Evolutionary conservation across 257 asterid species (phyloP), one percentile per base, ranked within the genome.

Genomic region (Capsicum rhomboideum): DNA sequence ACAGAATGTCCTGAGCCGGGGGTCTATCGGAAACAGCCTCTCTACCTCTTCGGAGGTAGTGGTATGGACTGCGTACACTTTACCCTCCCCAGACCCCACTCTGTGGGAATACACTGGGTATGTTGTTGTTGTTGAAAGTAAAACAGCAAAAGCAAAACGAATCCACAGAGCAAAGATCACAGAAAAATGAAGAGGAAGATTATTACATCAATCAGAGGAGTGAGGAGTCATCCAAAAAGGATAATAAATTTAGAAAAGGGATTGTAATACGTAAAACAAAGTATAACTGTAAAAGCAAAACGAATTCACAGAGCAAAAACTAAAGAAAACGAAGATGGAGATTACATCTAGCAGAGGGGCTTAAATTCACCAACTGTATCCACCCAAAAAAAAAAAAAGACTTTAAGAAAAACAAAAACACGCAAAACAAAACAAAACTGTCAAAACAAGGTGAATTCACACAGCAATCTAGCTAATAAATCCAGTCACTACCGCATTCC

Each of bases 301-400:
- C 85, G 64, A 79, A 87, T 77, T 72, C 26, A 40, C 74, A 68
- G 74, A 85, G 82, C 23, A n/a, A n/a, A n/a, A 26, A 28, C 37
- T 7, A 67, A 23, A 26, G 54, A 12, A 66, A 49, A 56, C 11
- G 42, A 17, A 50, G 10, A 34, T 21, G 80, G 21, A 52, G 42
- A 63, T 63, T 14, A 63, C 71, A 63, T 63, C 71, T 28, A 28
- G 10, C 71, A 63, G 42, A 28, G 42, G 10, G n/a, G 34, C 42
- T 63, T 28, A 26, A 61, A 63, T 13, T 6, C 71, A 63, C 2
- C 71, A 63, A 63, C 71, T 13, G 13, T 28, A 63, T 67, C 75
- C 49, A 63, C 71, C n/a, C 6, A 7, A 44, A 44, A 61, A 26
- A 26, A 59, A 6, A 31, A 2, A 1, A 12, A 13, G 17, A 29